Conservation (phyloP, 2,329 filamentous ascomycete species). For the Microascus cirrosus region DNA sequence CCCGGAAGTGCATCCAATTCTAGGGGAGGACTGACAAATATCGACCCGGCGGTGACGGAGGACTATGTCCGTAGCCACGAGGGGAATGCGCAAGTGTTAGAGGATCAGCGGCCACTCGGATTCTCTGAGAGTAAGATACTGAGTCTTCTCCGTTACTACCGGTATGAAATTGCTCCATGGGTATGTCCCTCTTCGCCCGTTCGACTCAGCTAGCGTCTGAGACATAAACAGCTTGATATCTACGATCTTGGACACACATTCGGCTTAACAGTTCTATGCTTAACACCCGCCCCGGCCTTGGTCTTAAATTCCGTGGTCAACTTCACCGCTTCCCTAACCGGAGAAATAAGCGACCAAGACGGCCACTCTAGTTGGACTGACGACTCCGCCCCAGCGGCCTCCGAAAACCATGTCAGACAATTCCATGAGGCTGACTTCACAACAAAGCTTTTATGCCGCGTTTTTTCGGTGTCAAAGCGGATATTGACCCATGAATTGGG, state of each 20-base stretch:
- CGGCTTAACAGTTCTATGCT: constrained; percentile 21
- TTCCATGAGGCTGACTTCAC: background rate
- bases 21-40: background rate
- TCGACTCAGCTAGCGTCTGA: background rate
- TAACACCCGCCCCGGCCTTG: constrained; percentile 14
- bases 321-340: constrained; percentile 2
- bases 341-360: background rate
- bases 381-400: background rate
- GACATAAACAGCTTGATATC: constrained; percentile 24
- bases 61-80: too few relatives aligned
- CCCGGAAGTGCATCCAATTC: background rate
- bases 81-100: background rate
- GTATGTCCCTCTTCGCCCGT: constrained; percentile 15
- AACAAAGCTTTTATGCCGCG: background rate
- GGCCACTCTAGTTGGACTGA: background rate
- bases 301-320: constrained; percentile 16
- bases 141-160: constrained; percentile 26
- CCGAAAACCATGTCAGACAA: background rate
- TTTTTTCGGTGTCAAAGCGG: background rate
- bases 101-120: background rate
- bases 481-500: background rate
- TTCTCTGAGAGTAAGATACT: constrained; percentile 8
- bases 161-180: constrained; percentile 33
- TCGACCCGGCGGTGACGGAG: background rate
- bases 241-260: constrained; percentile 27